Evolutionary conservation across 1,139 yeast genomes (phyloP).

Genomic region (Suhomyces coccinellae): DNA sequence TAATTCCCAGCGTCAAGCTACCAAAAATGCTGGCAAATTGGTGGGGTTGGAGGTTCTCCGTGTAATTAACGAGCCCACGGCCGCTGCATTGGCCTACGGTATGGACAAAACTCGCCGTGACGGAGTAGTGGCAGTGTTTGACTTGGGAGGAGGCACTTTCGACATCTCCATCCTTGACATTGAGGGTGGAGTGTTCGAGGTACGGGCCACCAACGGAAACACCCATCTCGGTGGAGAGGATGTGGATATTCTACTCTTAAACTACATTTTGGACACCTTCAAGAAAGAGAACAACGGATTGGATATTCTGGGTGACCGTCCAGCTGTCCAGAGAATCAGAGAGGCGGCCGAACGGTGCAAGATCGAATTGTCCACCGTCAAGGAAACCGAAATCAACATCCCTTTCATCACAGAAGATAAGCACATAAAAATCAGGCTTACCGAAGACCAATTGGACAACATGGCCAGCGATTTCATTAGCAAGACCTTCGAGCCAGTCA

Average conservation of each 20-base stretch:
- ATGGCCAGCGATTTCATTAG: slow-evolving; percentile 63
- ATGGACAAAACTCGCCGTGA: slow-evolving; percentile 52
- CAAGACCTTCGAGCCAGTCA: slow-evolving; percentile 64
- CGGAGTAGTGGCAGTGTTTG: slow-evolving; percentile 74
- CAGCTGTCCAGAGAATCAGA: slow-evolving; percentile 65
- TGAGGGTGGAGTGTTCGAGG: slow-evolving; percentile 81
- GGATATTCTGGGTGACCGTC: slow-evolving; percentile 43
- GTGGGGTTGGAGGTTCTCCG: slow-evolving; percentile 68
- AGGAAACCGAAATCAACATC: slow-evolving; percentile 55
- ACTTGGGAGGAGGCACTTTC: slow-evolving; percentile 83
- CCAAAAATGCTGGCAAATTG: slow-evolving; percentile 67
- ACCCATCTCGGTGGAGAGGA: slow-evolving; percentile 86
- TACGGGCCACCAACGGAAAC: slow-evolving; percentile 79
- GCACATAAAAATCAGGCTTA: slow-evolving; percentile 52
- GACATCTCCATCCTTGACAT: slow-evolving; percentile 78
- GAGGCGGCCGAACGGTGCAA: slow-evolving; percentile 74
- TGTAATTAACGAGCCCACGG: slow-evolving; percentile 79
- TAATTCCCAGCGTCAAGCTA: slow-evolving; percentile 77
- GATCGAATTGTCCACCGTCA: slow-evolving; percentile 66
- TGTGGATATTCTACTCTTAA: slow-evolving; percentile 63
- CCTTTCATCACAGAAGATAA: slow-evolving; percentile 59
- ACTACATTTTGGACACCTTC: slow-evolving; percentile 53
- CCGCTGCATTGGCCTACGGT: slow-evolving; percentile 82
- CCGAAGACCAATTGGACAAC: slow-evolving; percentile 63
- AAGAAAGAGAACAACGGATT: slow-evolving; percentile 40